phyloP scores from a whole-genome alignment of 148 eudicot species.

The Rhododendron vialii region DNA sequence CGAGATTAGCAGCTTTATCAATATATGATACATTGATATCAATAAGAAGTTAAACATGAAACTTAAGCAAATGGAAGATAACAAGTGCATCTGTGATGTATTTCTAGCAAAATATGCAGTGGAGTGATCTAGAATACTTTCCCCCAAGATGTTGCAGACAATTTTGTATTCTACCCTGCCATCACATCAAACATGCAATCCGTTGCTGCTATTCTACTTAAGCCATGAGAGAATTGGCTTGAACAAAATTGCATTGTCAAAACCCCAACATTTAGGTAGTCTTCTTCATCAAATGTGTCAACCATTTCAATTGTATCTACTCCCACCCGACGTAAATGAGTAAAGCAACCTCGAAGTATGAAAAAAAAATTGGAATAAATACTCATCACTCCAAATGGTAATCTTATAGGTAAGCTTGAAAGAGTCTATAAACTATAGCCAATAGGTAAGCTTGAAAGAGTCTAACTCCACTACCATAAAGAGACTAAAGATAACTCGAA shows the following conservation, averaged over 20 bases:
- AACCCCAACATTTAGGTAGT: not conserved
- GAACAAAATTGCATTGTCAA: not conserved
- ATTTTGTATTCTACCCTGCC: not conserved
- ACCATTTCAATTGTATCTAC: not conserved
- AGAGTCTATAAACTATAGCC: no score
- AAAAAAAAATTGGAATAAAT: not conserved
- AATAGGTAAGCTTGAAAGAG: not conserved
- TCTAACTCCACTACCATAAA: not conserved
- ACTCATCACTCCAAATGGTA: not conserved
- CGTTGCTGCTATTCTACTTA: not conserved
- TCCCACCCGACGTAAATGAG: not conserved
- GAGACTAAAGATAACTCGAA: not conserved
- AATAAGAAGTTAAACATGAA: not conserved
- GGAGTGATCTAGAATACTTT: not conserved
- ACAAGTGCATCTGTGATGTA: not conserved
- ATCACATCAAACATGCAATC: not conserved
- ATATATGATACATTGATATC: not conserved
- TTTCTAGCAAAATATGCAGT: not conserved
- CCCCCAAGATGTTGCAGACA: not conserved
- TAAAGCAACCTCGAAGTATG: not conserved
- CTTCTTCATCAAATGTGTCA: not conserved
- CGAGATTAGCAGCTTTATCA: not conserved
- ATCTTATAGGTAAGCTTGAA: no score
- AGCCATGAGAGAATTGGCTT: not conserved
- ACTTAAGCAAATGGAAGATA: not conserved